A percentile compares a stretch with the other conserved stretches of the same genome.
Evolutionary conservation across 2,329 filamentous ascomycete species (phyloP).

Genomic region (Alternaria postmessia): DNA sequence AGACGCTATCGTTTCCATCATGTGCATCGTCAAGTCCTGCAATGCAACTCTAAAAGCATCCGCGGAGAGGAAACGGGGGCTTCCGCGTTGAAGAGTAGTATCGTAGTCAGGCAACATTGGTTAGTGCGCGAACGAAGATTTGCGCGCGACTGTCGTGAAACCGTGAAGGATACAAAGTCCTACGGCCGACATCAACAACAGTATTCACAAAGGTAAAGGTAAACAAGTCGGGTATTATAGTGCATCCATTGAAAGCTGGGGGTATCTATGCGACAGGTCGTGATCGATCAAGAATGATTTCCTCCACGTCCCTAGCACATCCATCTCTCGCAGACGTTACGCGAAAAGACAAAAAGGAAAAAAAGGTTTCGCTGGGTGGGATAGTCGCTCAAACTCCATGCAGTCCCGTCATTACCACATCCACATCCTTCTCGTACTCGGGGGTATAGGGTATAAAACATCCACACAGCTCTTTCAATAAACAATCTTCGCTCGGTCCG

Average conservation of each 20-base stretch:
- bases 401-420: conserved; percentile 9
- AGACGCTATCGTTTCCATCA: not conserved
- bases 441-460: conserved; percentile 11
- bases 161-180: not conserved
- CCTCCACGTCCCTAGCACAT: conserved; percentile 17
- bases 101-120: not conserved
- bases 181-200: not conserved
- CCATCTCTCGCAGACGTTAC: conserved; percentile 12
- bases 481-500: not conserved
- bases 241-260: conserved; percentile 28
- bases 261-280: conserved; percentile 34
- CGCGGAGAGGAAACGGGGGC: not conserved
- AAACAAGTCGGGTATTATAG: conserved; percentile 10
- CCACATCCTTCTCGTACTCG: not conserved
- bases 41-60: not conserved
- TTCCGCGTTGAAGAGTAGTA: not conserved
- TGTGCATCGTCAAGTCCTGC: not conserved
- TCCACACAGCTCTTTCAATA: not conserved
- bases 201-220: not conserved
- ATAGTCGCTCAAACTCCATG: conserved; percentile 11
- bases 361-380: not conserved
- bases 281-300: conserved; percentile 25
- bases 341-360: conserved; percentile 1
- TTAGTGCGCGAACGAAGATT: too few relatives aligned
- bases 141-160: not conserved